Percentiles rank a stretch among this genome's conserved stretches.
Conservation (phyloP, 257 asterid species). For the Plantago major region DNA sequence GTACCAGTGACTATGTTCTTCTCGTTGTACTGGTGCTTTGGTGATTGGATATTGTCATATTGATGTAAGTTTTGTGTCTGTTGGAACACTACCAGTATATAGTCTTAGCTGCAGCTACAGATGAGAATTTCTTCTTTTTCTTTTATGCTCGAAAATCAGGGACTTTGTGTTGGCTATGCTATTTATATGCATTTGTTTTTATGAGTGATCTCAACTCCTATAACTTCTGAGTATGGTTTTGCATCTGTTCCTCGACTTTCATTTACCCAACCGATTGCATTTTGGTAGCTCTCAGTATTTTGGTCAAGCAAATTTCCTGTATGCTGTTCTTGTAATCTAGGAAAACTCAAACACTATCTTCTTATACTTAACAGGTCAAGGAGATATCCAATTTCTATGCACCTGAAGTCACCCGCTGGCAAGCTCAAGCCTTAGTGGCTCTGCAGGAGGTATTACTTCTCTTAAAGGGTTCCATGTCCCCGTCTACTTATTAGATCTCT, state of each 20-base stretch:
- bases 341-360: constrained; percentile 14
- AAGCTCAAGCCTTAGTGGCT: constrained; percentile 80
- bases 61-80: background rate
- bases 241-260: background rate
- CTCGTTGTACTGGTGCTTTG: too few relatives aligned
- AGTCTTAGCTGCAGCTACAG: background rate
- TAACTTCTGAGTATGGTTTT: background rate
- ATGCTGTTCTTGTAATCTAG: constrained; percentile 6
- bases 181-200: background rate
- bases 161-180: background rate
- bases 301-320: background rate
- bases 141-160: background rate
- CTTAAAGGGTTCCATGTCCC: background rate
- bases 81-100: background rate
- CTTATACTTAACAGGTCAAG: constrained; percentile 50
- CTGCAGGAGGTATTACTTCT: constrained; percentile 78
- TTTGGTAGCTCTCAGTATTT: background rate
- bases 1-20: background rate
- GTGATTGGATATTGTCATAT: too few relatives aligned
- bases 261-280: too few relatives aligned
- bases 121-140: background rate
- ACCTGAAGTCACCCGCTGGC: constrained; percentile 67
- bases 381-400: constrained; percentile 50
- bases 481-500: background rate
- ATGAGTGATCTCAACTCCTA: background rate